Evolutionary conservation across 2,329 filamentous ascomycete genomes (phyloP).

Genomic region (Pyrenochaeta sp.): DNA sequence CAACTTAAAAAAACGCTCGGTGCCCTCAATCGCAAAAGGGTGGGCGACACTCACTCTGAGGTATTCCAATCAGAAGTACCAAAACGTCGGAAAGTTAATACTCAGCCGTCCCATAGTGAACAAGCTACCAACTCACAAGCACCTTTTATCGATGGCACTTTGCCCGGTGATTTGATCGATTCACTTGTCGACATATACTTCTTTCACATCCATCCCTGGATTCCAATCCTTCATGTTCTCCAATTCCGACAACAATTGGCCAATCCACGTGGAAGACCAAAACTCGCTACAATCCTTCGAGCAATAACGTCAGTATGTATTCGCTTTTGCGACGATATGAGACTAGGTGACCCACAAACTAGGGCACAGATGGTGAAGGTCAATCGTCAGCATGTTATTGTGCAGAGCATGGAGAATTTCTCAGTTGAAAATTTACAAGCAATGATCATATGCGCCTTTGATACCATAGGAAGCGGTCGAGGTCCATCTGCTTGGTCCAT

Average conservation of each 20-base stretch:
- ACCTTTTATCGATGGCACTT: neutral
- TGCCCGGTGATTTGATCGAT: conserved; percentile 30
- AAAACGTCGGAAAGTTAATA: neutral
- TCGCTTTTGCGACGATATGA: conserved; percentile 20
- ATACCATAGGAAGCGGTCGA: conserved; percentile 45
- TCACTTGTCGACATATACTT: conserved; percentile 43
- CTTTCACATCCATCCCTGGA: conserved; percentile 44
- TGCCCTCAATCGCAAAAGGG: conserved; percentile 26
- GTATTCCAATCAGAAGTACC: neutral
- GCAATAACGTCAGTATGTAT: conserved; percentile 31
- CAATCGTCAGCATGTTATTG: conserved; percentile 33
- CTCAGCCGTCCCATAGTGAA: no score
- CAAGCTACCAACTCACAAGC: neutral
- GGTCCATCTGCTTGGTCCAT: conserved; percentile 48
- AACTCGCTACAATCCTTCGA: conserved; percentile 32
- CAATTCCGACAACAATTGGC: conserved; percentile 37
- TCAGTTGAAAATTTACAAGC: conserved; percentile 48
- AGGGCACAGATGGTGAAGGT: conserved; percentile 11
- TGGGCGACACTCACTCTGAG: conserved; percentile 20
- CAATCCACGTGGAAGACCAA: conserved; percentile 10
- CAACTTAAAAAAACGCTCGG: conserved; percentile 24
- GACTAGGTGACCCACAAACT: conserved; percentile 16
- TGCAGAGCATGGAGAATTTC: conserved; percentile 45
- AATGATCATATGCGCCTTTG: conserved; percentile 47
- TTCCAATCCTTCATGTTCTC: conserved; percentile 43